A percentile compares a stretch with the other conserved stretches of the same genome.
Evolutionary conservation across 1,139 yeast genomes (phyloP).

Genomic region (Tardiomyces digboiensis): DNA sequence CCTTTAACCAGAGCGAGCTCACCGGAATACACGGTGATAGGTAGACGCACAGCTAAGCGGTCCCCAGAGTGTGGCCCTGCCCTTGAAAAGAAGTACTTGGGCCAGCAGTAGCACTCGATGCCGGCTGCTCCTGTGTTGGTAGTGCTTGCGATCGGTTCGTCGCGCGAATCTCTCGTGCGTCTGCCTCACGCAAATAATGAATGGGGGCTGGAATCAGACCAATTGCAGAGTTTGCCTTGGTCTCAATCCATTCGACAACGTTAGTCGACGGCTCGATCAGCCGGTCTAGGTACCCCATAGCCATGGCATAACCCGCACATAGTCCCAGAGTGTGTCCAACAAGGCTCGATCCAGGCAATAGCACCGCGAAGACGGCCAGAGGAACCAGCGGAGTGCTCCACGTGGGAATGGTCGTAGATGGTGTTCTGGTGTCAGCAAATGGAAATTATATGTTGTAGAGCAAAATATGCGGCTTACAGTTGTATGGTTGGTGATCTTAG

Average conservation of each 20-base stretch:
- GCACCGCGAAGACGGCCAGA: constrained; percentile 39
- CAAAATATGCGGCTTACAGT: constrained; percentile 11
- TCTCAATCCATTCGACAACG: constrained; percentile 58
- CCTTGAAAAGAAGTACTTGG: not conserved
- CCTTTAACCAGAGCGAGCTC: no score
- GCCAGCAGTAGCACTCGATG: not conserved
- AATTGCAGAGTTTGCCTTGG: constrained; percentile 40
- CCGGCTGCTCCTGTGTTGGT: not conserved
- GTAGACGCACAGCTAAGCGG: not conserved
- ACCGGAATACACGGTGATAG: no score
- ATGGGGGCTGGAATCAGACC: constrained; percentile 44
- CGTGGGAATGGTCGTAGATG: constrained; percentile 4
- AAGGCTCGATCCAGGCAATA: constrained; percentile 55
- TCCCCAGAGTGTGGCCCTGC: not conserved
- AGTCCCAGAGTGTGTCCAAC: constrained; percentile 59
- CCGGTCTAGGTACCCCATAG: constrained; percentile 43
- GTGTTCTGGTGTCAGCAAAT: not conserved
- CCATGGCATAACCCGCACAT: constrained; percentile 45
- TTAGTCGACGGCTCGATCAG: constrained; percentile 58
- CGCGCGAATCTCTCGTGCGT: constrained; percentile 36
- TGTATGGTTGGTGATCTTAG: constrained; percentile 36
- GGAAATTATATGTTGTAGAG: no score
- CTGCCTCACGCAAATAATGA: constrained; percentile 46
- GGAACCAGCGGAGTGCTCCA: constrained; percentile 16
- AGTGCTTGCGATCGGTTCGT: not conserved